phyloP scores from a whole-genome alignment of 2,329 filamentous ascomycete genomes.

The Didymosphaeria variabile region DNA sequence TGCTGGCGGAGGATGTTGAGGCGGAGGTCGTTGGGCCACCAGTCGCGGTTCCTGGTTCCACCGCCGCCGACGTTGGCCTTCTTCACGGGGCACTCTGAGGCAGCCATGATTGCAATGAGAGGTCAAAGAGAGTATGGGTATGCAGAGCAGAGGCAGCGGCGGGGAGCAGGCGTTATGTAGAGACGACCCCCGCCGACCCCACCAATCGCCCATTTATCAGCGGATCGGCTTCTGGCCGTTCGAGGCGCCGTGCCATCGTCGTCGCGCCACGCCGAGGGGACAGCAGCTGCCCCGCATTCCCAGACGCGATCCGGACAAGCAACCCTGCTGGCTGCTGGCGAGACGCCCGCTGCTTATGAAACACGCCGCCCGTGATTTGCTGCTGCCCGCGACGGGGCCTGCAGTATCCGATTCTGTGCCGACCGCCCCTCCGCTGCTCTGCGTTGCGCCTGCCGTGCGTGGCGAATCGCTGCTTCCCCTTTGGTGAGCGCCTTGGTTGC shows the following conservation, averaged over 20 bases:
- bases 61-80: constrained; percentile 59
- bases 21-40: constrained; percentile 76
- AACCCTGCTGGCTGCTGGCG: constrained; percentile 8
- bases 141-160: not conserved
- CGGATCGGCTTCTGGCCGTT: constrained; percentile 13
- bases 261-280: constrained; percentile 10
- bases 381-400: not conserved
- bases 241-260: not conserved
- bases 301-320: constrained; percentile 13
- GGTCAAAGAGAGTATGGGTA: constrained; percentile 10
- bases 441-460: not conserved
- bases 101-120: constrained; percentile 39
- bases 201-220: constrained; percentile 11
- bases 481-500: not conserved
- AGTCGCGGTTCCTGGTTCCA: constrained; percentile 74
- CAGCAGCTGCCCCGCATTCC: constrained; percentile 12
- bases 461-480: constrained; percentile 7
- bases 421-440: not conserved
- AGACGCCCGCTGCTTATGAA: constrained; percentile 15
- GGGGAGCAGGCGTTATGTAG: not conserved
- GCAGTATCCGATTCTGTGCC: not conserved
- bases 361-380: constrained; percentile 1
- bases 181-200: constrained; percentile 10
- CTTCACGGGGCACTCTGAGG: constrained; percentile 48
- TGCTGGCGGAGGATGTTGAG: constrained; percentile 80